phyloP scores from a whole-genome alignment of 2,329 filamentous ascomycete species.

The Knufia petricola region DNA sequence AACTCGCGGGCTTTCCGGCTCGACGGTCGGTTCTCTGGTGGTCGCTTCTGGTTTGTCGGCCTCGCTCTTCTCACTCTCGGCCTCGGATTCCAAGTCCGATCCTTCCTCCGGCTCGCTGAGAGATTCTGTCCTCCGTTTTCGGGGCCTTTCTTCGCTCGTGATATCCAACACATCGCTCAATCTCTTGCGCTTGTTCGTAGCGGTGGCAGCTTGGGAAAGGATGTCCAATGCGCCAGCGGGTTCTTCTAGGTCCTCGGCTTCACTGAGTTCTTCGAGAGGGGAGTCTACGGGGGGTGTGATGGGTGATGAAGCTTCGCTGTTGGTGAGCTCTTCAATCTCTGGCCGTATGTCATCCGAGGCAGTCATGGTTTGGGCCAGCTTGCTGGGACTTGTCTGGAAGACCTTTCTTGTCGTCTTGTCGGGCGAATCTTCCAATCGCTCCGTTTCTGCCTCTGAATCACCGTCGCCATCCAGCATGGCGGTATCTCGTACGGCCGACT shows the following conservation, averaged over 20 bases:
- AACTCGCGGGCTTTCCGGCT: slow-evolving; percentile 24
- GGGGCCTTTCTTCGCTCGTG: slow-evolving; percentile 25
- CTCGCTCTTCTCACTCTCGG: slow-evolving; percentile 14
- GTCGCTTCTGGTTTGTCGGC: slow-evolving; percentile 22
- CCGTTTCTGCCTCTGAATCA: slow-evolving; percentile 84
- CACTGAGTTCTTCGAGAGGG: slow-evolving; percentile 18
- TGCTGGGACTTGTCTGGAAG: slow-evolving; percentile 66
- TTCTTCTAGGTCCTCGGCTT: slow-evolving; percentile 19
- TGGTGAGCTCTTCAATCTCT: slow-evolving; percentile 30
- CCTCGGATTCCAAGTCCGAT: slow-evolving; percentile 22
- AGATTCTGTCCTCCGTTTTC: slow-evolving; percentile 29
- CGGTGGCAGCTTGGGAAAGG: slow-evolving; percentile 1
- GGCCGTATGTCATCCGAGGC: slow-evolving; percentile 18
- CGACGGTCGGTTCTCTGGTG: slow-evolving; percentile 27
- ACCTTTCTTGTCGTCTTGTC: slow-evolving; percentile 48
- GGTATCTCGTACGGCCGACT: slow-evolving; percentile 31
- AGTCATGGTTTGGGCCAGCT: slow-evolving; percentile 49
- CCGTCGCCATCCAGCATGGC: slow-evolving; percentile 53
- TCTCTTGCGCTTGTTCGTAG: slow-evolving; percentile 29
- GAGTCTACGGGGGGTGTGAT: slow-evolving; percentile 20
- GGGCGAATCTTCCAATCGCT: slow-evolving; percentile 84
- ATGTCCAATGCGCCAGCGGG: background rate
- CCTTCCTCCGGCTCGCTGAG: slow-evolving; percentile 26
- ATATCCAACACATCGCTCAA: slow-evolving; percentile 15
- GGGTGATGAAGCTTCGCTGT: slow-evolving; percentile 23